These are phyloP conservation scores for Fusarium mundagurra DNA, from an alignment of 2,329 filamentous ascomycete genomes.

Conservation along the genomic window DNA sequence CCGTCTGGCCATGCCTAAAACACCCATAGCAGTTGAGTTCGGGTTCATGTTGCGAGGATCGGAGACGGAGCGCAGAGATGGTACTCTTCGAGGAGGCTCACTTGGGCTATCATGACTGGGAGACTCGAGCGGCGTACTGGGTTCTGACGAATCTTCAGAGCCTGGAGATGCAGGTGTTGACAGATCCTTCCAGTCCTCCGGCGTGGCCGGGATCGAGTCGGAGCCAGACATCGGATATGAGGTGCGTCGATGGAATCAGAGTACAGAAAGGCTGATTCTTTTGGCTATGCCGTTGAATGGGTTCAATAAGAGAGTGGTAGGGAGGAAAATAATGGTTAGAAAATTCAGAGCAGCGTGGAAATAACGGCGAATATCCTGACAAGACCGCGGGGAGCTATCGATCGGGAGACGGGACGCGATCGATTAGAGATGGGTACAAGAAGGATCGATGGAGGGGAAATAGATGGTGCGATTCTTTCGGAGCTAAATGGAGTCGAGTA, in stretches of 20 bases:
- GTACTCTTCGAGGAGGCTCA: constrained; percentile 61
- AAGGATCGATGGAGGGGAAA: constrained; percentile 40
- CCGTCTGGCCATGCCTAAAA: constrained; percentile 73
- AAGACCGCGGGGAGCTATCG: constrained; percentile 27
- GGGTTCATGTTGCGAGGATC: constrained; percentile 74
- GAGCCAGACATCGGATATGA: constrained; percentile 40
- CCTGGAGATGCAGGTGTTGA: constrained; percentile 55
- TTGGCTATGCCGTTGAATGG: not conserved
- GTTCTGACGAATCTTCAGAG: constrained; percentile 58
- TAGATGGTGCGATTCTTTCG: constrained; percentile 43
- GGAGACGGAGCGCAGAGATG: constrained; percentile 68
- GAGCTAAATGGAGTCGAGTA: constrained; percentile 40
- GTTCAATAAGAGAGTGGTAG: not conserved
- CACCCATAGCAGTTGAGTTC: constrained; percentile 85
- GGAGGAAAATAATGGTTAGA: constrained; percentile 1
- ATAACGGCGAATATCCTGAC: constrained; percentile 29
- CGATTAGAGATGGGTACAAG: constrained; percentile 42
- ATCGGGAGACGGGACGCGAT: constrained; percentile 40
- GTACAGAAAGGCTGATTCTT: not conserved
- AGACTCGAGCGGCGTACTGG: constrained; percentile 59
- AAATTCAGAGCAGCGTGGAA: constrained; percentile 23
- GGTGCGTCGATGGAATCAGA: constrained; percentile 7
- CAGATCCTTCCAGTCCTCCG: constrained; percentile 55
- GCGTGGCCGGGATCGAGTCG: constrained; percentile 56
- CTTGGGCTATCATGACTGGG: constrained; percentile 46